Evolutionary conservation across 2,329 filamentous ascomycete genomes (phyloP).

Genomic region (Aspergillus spinulosporus): DNA sequence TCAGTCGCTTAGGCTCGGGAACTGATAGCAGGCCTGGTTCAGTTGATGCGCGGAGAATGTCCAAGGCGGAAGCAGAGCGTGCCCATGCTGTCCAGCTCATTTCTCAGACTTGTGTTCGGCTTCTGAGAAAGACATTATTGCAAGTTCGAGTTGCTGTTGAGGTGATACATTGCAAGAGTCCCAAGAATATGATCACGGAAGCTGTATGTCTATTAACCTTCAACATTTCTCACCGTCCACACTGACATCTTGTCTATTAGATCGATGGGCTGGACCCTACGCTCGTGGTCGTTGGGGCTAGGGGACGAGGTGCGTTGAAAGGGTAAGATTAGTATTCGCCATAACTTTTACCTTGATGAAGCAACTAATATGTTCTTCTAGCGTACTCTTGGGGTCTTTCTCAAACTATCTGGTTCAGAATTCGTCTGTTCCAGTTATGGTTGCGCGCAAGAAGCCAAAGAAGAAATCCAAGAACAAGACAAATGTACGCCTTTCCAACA

Average conservation of each 20-base stretch:
- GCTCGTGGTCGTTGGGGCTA: constrained; percentile 86
- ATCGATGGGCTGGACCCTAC: constrained; percentile 92
- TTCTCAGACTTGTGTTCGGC: constrained; percentile 76
- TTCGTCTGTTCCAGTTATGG: constrained; percentile 96
- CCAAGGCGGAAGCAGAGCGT: constrained; percentile 73
- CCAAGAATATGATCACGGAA: constrained; percentile 93
- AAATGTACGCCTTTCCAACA: constrained; percentile 74
- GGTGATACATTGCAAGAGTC: constrained; percentile 97
- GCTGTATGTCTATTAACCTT: constrained; percentile 56
- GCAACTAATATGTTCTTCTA: constrained; percentile 37
- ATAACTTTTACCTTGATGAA: neutral
- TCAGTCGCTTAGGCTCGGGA: constrained; percentile 39
- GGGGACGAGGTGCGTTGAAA: constrained; percentile 88
- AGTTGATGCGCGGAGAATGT: constrained; percentile 52
- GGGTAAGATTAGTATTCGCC: constrained; percentile 61
- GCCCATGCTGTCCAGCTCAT: constrained; percentile 79
- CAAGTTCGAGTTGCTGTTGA: constrained; percentile 94
- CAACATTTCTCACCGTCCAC: neutral
- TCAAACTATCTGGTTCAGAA: constrained; percentile 97
- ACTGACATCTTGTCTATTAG: constrained; percentile 44
- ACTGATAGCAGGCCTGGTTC: constrained; percentile 45
- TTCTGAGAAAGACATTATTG: constrained; percentile 85
- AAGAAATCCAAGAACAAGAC: constrained; percentile 83
- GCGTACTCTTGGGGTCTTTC: constrained; percentile 92
- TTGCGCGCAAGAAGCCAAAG: constrained; percentile 82